A percentile compares a stretch with the other conserved stretches of the same genome.
phyloP scores from a whole-genome alignment of 257 asterid genomes.

The Coffea canephora region DNA sequence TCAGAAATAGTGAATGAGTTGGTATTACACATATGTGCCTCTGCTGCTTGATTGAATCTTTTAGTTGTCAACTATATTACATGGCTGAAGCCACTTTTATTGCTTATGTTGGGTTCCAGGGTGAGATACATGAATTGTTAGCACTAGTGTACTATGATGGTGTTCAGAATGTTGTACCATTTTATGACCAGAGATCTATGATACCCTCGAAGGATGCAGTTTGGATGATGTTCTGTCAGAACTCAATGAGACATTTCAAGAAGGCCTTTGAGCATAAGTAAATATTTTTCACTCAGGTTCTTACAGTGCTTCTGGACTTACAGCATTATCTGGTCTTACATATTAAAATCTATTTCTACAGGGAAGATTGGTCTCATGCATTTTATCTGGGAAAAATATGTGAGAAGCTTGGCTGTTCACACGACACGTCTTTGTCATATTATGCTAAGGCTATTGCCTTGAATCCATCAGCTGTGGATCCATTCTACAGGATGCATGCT shows the following conservation, averaged over 20 bases:
- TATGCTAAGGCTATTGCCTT: slow-evolving; percentile 79
- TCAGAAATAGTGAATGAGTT: slow-evolving; percentile 3
- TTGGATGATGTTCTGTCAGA: slow-evolving; percentile 87
- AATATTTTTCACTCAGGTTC: slow-evolving; percentile 27
- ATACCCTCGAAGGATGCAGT: slow-evolving; percentile 63
- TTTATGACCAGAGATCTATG: slow-evolving; percentile 84
- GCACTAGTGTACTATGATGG: slow-evolving; percentile 96
- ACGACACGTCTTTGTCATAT: slow-evolving; percentile 58
- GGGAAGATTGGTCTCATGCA: slow-evolving; percentile 99
- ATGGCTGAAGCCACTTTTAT: slow-evolving; percentile 6
- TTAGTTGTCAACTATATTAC: slow-evolving; percentile 1
- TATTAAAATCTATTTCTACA: slow-evolving; percentile 33
- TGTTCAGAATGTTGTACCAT: slow-evolving; percentile 93
- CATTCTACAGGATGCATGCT: slow-evolving; percentile 98
- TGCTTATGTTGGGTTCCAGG: slow-evolving; percentile 49
- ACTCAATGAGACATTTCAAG: slow-evolving; percentile 83
- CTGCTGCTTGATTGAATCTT: background rate
- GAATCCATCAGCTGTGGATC: slow-evolving; percentile 93
- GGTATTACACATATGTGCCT: background rate
- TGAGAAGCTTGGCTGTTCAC: slow-evolving; percentile 84
- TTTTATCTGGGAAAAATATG: slow-evolving; percentile 89
- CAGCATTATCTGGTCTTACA: slow-evolving; percentile 18
- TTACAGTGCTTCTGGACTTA: slow-evolving; percentile 25
- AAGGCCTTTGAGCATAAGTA: slow-evolving; percentile 85
- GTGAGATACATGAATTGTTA: slow-evolving; percentile 93